Percentiles rank a stretch among this genome's conserved stretches.
Evolutionary conservation across 2,329 filamentous ascomycete genomes (phyloP).

Genomic region (Ophiostoma pallidulum): DNA sequence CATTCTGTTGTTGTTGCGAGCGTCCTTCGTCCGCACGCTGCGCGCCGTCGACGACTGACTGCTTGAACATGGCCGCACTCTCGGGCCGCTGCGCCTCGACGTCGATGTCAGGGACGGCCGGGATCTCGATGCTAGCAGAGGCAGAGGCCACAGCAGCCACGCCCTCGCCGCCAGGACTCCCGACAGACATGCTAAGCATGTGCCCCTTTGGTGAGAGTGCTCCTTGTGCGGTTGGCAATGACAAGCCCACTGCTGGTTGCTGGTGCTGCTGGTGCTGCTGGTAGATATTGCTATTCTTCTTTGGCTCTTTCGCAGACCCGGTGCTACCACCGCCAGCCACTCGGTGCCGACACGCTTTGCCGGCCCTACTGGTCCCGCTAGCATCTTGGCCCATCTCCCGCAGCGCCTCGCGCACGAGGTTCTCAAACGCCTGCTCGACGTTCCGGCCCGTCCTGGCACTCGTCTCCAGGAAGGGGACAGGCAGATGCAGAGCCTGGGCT

Average conservation of each 20-base stretch:
- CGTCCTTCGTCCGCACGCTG: background rate
- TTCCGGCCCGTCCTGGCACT: slow-evolving; percentile 62
- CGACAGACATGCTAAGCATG: background rate
- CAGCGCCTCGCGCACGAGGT: slow-evolving; percentile 19
- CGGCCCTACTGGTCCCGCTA: slow-evolving; percentile 10
- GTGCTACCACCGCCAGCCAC: background rate
- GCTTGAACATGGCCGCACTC: background rate
- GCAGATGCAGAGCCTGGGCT: slow-evolving; percentile 55
- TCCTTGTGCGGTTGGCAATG: too few species aligned
- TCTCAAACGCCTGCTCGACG: slow-evolving; percentile 51
- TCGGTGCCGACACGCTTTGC: slow-evolving; percentile 11
- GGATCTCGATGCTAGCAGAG: too few species aligned
- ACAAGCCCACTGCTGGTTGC: too few species aligned
- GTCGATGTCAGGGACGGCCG: background rate
- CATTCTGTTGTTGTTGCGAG: background rate
- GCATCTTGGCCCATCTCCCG: slow-evolving; percentile 14
- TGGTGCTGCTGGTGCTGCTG: background rate
- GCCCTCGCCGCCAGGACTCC: background rate
- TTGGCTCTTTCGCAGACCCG: background rate
- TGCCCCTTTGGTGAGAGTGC: background rate
- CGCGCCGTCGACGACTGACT: background rate
- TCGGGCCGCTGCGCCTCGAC: background rate
- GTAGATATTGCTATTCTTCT: background rate
- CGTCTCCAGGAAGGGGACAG: slow-evolving; percentile 62
- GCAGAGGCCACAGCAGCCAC: too few species aligned